Evolutionary conservation across 116 monocot species (phyloP), one percentile per base, ranked within the genome.

Genomic region (Iris pallida): DNA sequence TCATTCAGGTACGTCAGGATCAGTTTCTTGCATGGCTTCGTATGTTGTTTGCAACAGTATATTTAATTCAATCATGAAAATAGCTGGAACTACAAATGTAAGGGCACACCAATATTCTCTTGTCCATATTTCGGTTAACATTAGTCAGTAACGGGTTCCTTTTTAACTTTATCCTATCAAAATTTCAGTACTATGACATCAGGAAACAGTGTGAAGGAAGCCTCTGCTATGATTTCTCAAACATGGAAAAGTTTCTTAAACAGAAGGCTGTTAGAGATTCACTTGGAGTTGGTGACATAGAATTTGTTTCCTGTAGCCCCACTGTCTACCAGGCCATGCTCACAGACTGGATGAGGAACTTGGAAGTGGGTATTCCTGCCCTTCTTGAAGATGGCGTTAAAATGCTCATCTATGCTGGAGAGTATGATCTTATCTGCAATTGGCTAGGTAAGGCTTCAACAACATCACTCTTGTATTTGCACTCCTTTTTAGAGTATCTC

Each of bases 371-470:
- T 44, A 89, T 93, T 45, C 90, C 94, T 59, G 82, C 80, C 10
- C 84, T 94, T 16, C 84, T 94, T 43, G 94, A 94, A 59, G 84
- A 90, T 77, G 90, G 83, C 42, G 72, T 94, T 67, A 78, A 94
- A 16, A 62, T 94, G 68, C 82, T 94, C 1, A 61, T 94, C 7
- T 94, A 94, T 75, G 90, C 94, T 15, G 94, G 94, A 42, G 94
- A 94, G 65, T 85, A 87, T 53, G 94, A 94, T 81, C 86, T 94
- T 16, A 94, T 94, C 59, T 94, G 94, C 84, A 94, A 94, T 56
- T 94, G 94, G 94, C 79, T 94, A 11, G 94, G 94, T 90, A 75
- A 75, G 72, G 30, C 3, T 55, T 74, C 6, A 5, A 11, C 11
- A 55, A 30, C 43, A 42, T 42, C 63, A 16, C 49, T 48, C 16